These are phyloP conservation scores for Plasmodium yoelii DNA, from an alignment of 169 alveolate species.

Conservation along the genomic window DNA sequence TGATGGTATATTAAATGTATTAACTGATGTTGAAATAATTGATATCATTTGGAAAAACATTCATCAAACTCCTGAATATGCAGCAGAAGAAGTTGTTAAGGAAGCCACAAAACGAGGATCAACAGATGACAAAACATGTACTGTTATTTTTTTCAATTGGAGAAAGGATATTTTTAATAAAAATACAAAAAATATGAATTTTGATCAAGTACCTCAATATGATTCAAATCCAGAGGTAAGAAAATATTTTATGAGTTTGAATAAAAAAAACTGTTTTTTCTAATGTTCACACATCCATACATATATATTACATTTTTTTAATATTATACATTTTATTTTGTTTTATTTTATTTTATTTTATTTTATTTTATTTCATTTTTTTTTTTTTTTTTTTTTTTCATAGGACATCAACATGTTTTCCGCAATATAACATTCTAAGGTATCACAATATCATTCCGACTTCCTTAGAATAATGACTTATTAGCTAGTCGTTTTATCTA, in stretches of 20 bases:
- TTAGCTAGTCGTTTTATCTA: background rate
- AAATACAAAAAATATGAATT: constrained; percentile 16
- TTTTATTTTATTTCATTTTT: no score
- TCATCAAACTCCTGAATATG: constrained; percentile 49
- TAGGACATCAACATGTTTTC: constrained; percentile 76
- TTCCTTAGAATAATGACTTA: background rate
- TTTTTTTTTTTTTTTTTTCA: no score
- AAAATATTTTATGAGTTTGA: background rate
- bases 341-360: no score
- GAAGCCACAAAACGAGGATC: constrained; percentile 81
- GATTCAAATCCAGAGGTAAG: constrained; percentile 51
- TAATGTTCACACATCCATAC: background rate
- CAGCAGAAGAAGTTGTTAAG: constrained; percentile 83
- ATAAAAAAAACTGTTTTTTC: background rate
- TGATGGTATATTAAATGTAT: constrained; percentile 66
- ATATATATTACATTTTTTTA: no score
- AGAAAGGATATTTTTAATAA: constrained; percentile 79
- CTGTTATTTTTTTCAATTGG: constrained; percentile 86
- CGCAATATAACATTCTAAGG: background rate
- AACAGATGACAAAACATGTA: constrained; percentile 84
- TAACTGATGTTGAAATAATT: constrained; percentile 80
- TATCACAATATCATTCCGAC: background rate
- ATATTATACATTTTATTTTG: background rate
- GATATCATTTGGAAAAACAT: constrained; percentile 82
- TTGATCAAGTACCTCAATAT: constrained; percentile 7